phyloP scores from a whole-genome alignment of 768 basidiomycete species.

The Kwoniella sp. region DNA sequence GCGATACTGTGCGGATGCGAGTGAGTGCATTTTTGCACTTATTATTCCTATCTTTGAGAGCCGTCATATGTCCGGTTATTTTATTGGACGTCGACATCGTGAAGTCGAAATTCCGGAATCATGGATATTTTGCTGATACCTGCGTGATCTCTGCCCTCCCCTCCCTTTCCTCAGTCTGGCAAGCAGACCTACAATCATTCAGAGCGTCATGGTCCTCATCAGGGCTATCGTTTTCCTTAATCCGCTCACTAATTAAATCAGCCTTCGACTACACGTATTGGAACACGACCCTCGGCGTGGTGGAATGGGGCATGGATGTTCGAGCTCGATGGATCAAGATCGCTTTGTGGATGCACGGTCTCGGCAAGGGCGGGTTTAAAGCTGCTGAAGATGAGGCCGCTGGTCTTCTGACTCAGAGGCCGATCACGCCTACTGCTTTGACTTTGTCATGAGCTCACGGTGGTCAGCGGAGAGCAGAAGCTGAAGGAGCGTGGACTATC shows the following conservation, averaged over 20 bases:
- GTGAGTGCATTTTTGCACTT: slow-evolving; percentile 11
- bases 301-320: slow-evolving; percentile 52
- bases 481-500: background rate
- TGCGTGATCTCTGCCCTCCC: no score
- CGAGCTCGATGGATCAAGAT: slow-evolving; percentile 47
- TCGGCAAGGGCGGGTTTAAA: slow-evolving; percentile 43
- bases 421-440: background rate
- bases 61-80: no score
- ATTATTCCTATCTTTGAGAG: background rate
- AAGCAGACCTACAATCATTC: slow-evolving; percentile 35
- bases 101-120: no score
- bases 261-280: slow-evolving; percentile 39
- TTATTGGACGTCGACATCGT: no score
- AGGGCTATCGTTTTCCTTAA: background rate
- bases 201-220: background rate
- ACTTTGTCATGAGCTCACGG: slow-evolving; percentile 4
- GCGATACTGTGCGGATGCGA: slow-evolving; percentile 69
- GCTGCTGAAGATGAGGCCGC: slow-evolving; percentile 45
- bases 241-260: slow-evolving; percentile 17
- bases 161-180: slow-evolving; percentile 58
- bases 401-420: slow-evolving; percentile 30
- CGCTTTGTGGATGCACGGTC: slow-evolving; percentile 45
- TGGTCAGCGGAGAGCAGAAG: background rate
- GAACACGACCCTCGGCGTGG: slow-evolving; percentile 38
- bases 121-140: no score